A percentile compares a stretch with the other conserved stretches of the same genome.
Evolutionary conservation across 2,329 filamentous ascomycete species (phyloP).

Genomic region (Penicillium italicum): DNA sequence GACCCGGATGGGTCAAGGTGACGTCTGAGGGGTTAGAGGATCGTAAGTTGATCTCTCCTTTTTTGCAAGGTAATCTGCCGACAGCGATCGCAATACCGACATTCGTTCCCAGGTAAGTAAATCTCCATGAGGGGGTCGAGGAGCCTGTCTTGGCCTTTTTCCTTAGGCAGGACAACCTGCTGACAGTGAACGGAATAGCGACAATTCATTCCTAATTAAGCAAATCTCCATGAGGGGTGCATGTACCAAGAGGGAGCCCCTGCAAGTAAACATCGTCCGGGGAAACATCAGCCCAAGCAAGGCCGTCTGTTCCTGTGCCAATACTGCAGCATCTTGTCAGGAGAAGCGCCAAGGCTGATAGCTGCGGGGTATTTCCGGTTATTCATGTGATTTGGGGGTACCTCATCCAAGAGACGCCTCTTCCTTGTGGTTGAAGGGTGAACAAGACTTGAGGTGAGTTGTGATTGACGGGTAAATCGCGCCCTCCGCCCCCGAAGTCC

Average conservation of each 20-base stretch:
- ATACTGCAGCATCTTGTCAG: neutral
- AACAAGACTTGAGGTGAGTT: no score
- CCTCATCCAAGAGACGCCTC: no score
- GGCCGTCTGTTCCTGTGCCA: neutral
- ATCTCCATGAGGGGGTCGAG: neutral
- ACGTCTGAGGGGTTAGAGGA: neutral
- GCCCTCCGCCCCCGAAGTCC: slow-evolving; percentile 14
- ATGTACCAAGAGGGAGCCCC: neutral
- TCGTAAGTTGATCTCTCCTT: neutral
- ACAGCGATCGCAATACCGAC: slow-evolving; percentile 1
- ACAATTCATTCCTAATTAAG: slow-evolving; percentile 7
- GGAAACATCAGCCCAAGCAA: slow-evolving; percentile 10
- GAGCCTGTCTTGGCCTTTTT: neutral
- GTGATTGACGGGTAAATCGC: slow-evolving; percentile 20
- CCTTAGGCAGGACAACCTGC: neutral
- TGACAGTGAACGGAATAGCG: neutral
- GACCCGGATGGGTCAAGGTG: neutral
- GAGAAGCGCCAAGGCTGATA: neutral
- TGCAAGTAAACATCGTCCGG: neutral
- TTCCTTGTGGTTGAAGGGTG: no score
- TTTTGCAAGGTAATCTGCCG: neutral
- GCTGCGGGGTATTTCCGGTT: neutral
- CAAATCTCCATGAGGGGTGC: slow-evolving; percentile 17
- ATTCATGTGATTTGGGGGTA: neutral
- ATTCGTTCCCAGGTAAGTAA: slow-evolving; percentile 1